These are phyloP conservation scores for Podila minutissima DNA, from an alignment of 192 early-diverging fungal species.

Conservation along the genomic window DNA sequence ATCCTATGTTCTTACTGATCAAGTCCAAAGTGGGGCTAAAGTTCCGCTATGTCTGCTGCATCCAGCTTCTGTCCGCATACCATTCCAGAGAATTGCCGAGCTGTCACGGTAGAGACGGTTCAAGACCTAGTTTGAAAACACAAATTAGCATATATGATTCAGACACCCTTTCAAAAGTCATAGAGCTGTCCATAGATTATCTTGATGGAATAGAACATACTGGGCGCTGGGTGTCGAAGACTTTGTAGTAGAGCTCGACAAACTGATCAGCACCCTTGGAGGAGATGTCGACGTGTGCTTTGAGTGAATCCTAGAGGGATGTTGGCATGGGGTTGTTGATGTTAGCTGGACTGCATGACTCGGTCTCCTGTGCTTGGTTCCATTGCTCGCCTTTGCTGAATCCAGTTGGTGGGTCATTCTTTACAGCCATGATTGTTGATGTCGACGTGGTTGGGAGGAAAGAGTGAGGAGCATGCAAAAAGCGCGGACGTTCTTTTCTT, in stretches of 20 bases:
- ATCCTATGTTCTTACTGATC: not conserved
- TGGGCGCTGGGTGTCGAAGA: constrained; percentile 53
- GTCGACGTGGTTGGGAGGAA: no score
- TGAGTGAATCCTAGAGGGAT: constrained; percentile 18
- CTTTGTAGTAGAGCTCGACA: constrained; percentile 55
- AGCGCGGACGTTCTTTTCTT: not conserved
- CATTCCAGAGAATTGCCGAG: constrained; percentile 67
- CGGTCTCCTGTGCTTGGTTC: not conserved
- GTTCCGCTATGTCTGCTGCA: not conserved
- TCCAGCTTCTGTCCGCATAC: constrained; percentile 21
- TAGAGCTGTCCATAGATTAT: not conserved
- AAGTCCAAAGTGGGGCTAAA: not conserved
- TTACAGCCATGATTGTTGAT: no score
- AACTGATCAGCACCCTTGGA: constrained; percentile 61
- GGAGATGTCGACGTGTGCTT: constrained; percentile 46
- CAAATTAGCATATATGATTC: not conserved
- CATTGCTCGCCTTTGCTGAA: not conserved
- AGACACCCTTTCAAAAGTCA: no score
- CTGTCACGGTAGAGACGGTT: constrained; percentile 56
- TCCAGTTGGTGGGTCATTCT: no score
- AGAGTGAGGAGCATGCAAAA: no score
- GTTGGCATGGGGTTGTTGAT: not conserved
- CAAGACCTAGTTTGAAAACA: constrained; percentile 23
- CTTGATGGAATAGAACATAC: constrained; percentile 26
- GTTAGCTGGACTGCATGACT: not conserved